A percentile compares a stretch with the other conserved stretches of the same genome.
Evolutionary conservation across 1,284 basidiomycete species (phyloP).

Genomic region (Trametes sp.): DNA sequence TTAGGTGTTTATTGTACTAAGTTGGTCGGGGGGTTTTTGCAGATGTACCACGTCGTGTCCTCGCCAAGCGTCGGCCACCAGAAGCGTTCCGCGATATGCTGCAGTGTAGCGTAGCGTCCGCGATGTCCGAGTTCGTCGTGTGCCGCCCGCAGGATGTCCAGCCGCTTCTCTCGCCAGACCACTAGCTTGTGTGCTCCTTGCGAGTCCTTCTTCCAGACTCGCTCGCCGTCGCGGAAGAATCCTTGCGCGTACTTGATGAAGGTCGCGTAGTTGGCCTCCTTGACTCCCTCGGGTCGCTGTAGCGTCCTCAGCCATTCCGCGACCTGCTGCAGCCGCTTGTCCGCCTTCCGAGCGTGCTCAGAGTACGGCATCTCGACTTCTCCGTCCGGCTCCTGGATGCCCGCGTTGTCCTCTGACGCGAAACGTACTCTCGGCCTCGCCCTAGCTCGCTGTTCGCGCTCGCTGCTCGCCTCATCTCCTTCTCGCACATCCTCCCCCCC

Average conservation of each 20-base stretch:
- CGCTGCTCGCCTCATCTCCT: not conserved
- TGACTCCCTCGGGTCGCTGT: conserved; percentile 10
- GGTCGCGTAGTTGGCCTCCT: not conserved
- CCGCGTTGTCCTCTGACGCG: too few species aligned
- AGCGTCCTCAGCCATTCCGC: conserved; percentile 27
- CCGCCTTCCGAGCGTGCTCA: not conserved
- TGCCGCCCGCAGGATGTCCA: conserved; percentile 11
- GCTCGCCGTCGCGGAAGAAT: too few species aligned
- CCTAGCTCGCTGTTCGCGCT: too few species aligned
- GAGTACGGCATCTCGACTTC: not conserved
- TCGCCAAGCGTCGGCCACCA: conserved; percentile 40
- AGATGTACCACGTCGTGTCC: conserved; percentile 43
- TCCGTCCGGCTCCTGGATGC: not conserved
- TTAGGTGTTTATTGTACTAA: too few species aligned
- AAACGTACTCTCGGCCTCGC: too few species aligned
- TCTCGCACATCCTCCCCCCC: too few species aligned
- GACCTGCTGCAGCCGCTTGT: not conserved
- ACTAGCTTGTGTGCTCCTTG: too few species aligned
- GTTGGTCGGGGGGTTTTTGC: too few species aligned
- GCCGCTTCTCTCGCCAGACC: conserved; percentile 2
- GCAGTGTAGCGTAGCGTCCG: conserved; percentile 31
- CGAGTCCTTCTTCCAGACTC: too few species aligned
- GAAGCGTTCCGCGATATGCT: conserved; percentile 31
- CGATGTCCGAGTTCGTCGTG: conserved; percentile 31
- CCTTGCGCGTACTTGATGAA: too few species aligned